Evolutionary conservation across 73 alveolate genomes (phyloP).

Genomic region (Symbiodinium pilosum): DNA sequence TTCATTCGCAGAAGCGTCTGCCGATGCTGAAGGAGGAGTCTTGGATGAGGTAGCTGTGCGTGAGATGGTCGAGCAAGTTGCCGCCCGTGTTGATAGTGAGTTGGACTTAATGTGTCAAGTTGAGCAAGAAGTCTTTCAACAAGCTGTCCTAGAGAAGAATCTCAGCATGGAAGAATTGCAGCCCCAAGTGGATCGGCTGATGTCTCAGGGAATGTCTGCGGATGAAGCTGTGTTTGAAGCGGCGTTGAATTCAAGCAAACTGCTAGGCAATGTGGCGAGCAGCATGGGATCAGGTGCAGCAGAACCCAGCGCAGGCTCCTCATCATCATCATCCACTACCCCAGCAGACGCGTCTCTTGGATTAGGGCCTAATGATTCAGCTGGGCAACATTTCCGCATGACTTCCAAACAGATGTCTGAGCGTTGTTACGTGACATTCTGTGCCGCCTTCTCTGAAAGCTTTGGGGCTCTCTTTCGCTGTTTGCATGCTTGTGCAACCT

Average conservation of each 20-base stretch:
- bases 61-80: not conserved
- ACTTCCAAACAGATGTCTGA: not conserved
- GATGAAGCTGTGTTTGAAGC: slow-evolving; percentile 24
- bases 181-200: not conserved
- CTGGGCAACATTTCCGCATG: not conserved
- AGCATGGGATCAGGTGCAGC: not conserved
- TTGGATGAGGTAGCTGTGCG: not conserved
- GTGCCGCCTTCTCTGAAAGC: not conserved
- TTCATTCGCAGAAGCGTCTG: not conserved
- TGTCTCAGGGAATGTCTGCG: not conserved
- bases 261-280: not conserved
- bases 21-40: not conserved
- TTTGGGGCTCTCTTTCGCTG: not conserved
- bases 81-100: not conserved
- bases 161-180: not conserved
- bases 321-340: not conserved
- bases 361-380: not conserved
- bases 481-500: not conserved
- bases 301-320: not conserved
- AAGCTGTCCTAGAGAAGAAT: not conserved
- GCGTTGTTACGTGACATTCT: not conserved
- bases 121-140: not conserved
- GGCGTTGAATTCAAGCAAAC: not conserved
- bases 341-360: not conserved
- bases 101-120: not conserved